A percentile compares a stretch with the other conserved stretches of the same genome.
Conservation (phyloP, 129 eudicot species). For the Flaveria ramosissima region DNA sequence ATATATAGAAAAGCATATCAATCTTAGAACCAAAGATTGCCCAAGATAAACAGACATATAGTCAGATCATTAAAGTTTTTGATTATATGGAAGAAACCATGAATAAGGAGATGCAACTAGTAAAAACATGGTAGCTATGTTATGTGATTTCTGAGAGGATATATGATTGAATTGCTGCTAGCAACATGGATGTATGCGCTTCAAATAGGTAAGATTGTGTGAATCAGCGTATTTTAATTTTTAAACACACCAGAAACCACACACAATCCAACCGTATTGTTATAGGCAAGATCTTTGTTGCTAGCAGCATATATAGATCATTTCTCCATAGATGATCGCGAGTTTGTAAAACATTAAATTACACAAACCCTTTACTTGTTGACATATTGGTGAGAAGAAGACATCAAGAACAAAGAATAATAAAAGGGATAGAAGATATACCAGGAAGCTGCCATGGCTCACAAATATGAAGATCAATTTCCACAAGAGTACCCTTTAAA, state of each 20-base stretch:
- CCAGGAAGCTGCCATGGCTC: constrained; percentile 99
- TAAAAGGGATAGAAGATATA: constrained; percentile 32
- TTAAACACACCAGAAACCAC: not conserved
- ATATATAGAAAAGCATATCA: constrained; percentile 14
- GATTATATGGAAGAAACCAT: not conserved
- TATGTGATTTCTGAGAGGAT: constrained; percentile 3
- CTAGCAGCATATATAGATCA: not conserved
- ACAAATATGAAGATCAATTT: constrained; percentile 89
- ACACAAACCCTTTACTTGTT: constrained; percentile 20
- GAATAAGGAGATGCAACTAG: not conserved
- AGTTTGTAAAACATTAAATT: not conserved
- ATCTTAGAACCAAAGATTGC: constrained; percentile 17
- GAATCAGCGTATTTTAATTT: not conserved
- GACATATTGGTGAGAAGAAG: constrained; percentile 9
- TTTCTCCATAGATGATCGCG: not conserved
- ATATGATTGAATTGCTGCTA: not conserved
- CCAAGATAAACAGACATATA: constrained; percentile 7
- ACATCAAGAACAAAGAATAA: constrained; percentile 13
- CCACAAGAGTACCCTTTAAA: constrained; percentile 66
- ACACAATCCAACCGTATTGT: not conserved
- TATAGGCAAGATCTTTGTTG: not conserved
- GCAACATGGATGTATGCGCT: not conserved
- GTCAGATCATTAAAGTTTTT: not conserved
- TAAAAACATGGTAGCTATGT: not conserved
- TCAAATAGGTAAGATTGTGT: not conserved